Percentiles rank a stretch among this genome's conserved stretches.
phyloP scores from a whole-genome alignment of 345 rosid species.

The Erucastrum elatum region DNA sequence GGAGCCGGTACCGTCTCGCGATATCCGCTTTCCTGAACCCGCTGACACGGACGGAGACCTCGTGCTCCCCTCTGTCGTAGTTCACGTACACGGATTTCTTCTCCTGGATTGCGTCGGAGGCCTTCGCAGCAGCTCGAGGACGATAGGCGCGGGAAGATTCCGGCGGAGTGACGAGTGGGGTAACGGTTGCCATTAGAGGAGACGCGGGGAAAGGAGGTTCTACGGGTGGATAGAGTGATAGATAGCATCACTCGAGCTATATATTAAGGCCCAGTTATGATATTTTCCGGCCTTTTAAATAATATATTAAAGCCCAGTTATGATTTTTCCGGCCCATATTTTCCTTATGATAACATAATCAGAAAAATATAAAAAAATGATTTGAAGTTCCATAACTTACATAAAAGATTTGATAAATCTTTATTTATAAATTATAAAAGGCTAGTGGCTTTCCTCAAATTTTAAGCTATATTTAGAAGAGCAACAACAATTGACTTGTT shows the following conservation, averaged over 20 bases:
- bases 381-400: no score
- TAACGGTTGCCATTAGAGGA: conserved; percentile 34
- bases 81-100: conserved; percentile 61
- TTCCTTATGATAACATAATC: no score
- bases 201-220: neutral
- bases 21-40: conserved; percentile 70
- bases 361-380: no score
- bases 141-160: conserved; percentile 25
- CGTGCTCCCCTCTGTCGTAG: conserved; percentile 74
- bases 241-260: neutral
- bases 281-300: neutral
- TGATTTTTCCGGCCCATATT: neutral
- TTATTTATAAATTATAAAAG: no score
- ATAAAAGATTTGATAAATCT: no score
- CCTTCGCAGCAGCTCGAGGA: conserved; percentile 14
- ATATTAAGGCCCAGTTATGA: conserved; percentile 10
- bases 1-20: conserved; percentile 58
- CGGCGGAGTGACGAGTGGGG: conserved; percentile 23
- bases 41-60: conserved; percentile 54
- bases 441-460: no score
- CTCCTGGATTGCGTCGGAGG: conserved; percentile 49
- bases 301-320: neutral
- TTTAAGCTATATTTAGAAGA: neutral
- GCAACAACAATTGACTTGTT: neutral
- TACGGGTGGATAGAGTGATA: neutral